Conservation (phyloP, 805 yeast species). For the Saccharomycopsis sp. region DNA sequence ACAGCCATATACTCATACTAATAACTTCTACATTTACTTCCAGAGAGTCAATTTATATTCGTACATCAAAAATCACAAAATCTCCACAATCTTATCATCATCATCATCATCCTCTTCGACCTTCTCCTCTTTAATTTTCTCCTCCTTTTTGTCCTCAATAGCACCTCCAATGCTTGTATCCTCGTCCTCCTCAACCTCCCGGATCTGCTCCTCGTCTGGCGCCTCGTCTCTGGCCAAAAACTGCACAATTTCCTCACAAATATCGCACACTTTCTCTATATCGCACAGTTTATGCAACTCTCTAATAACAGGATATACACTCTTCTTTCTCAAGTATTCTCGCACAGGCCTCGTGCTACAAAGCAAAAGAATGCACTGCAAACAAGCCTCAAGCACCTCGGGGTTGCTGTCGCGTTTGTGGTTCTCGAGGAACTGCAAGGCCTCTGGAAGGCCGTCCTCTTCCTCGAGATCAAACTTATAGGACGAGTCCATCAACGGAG, state of each 20-base stretch:
- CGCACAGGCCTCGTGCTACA: slow-evolving; percentile 72
- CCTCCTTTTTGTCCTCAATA: slow-evolving; percentile 37
- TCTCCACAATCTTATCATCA: slow-evolving; percentile 19
- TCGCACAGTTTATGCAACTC: slow-evolving; percentile 65
- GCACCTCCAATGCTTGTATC: slow-evolving; percentile 40
- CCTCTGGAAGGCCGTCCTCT: slow-evolving; percentile 80
- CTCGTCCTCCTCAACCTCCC: slow-evolving; percentile 32
- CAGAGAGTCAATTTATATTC: no score
- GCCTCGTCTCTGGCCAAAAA: slow-evolving; percentile 89
- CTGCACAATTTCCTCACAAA: slow-evolving; percentile 81
- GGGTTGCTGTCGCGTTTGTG: slow-evolving; percentile 72
- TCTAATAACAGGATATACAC: slow-evolving; percentile 80
- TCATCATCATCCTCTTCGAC: slow-evolving; percentile 10
- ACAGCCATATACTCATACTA: no score
- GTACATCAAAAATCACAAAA: slow-evolving; percentile 5
- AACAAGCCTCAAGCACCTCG: slow-evolving; percentile 59
- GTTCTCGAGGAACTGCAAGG: slow-evolving; percentile 68
- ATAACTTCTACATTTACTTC: no score
- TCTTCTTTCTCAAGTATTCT: slow-evolving; percentile 68
- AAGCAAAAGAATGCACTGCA: slow-evolving; percentile 73
- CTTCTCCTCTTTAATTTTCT: slow-evolving; percentile 28
- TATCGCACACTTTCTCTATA: slow-evolving; percentile 48
- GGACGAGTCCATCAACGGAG: slow-evolving; percentile 76
- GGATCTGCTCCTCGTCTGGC: slow-evolving; percentile 35
- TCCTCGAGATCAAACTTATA: slow-evolving; percentile 75